These are phyloP conservation scores for Calophaca sinica DNA, from an alignment of 306 rosid genomes.

Conservation along the genomic window DNA sequence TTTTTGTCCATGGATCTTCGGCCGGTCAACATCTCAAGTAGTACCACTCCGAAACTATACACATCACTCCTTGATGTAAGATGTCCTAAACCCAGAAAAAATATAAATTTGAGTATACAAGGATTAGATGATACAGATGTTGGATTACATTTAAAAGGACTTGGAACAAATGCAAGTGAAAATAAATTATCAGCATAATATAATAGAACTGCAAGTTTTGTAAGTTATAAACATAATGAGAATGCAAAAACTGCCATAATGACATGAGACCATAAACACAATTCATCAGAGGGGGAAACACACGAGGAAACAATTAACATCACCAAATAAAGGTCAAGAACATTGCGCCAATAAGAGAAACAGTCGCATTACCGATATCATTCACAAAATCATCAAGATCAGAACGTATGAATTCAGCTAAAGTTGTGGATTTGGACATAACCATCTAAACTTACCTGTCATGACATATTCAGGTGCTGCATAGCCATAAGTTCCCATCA, in stretches of 20 bases:
- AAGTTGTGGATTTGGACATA: slow-evolving; percentile 14
- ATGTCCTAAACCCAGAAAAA: slow-evolving; percentile 64
- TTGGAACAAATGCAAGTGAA: background rate
- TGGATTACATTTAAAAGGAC: background rate
- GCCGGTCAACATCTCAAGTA: slow-evolving; percentile 94
- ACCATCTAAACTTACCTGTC: slow-evolving; percentile 70
- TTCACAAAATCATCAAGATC: background rate
- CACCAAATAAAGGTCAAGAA: slow-evolving; percentile 1
- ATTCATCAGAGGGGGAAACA: slow-evolving; percentile 3
- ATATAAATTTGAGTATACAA: slow-evolving; percentile 6
- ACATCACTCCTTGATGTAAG: slow-evolving; percentile 95
- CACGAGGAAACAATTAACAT: slow-evolving; percentile 1
- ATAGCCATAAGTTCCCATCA: slow-evolving; percentile 98
- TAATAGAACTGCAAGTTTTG: background rate
- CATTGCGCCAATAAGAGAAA: background rate
- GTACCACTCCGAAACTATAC: slow-evolving; percentile 94
- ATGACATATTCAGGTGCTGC: slow-evolving; percentile 99
- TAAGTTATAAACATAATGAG: background rate
- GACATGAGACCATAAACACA: background rate
- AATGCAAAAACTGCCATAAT: background rate
- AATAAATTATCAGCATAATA: background rate
- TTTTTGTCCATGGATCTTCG: slow-evolving; percentile 98
- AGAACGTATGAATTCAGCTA: slow-evolving; percentile 5
- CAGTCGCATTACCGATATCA: slow-evolving; percentile 18
- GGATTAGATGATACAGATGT: background rate